Evolutionary conservation across 371 early-diverging fungal genomes (phyloP).

Genomic region (Rhizopus delemar): DNA sequence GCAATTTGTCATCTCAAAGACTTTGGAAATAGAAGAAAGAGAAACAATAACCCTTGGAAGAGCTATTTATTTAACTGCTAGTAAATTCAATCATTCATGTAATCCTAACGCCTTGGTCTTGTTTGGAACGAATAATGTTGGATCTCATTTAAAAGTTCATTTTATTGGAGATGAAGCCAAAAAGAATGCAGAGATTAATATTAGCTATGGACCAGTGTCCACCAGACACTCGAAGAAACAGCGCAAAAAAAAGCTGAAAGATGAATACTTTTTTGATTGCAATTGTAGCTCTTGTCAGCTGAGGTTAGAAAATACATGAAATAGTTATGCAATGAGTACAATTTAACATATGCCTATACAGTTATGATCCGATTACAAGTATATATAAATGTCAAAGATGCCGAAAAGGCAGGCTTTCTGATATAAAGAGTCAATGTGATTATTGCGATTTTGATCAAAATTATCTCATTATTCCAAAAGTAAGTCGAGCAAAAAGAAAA

Average conservation of each 20-base stretch:
- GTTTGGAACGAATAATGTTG: constrained; percentile 17
- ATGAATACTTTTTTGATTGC: constrained; percentile 37
- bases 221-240: constrained; percentile 6
- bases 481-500: constrained; percentile 1
- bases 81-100: constrained; percentile 39
- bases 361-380: not conserved
- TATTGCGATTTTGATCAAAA: constrained; percentile 13
- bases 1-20: not conserved
- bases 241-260: constrained; percentile 17
- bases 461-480: constrained; percentile 16
- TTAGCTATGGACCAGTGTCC: constrained; percentile 42
- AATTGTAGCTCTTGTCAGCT: constrained; percentile 26
- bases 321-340: not conserved
- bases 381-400: constrained; percentile 29
- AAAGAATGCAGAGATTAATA: constrained; percentile 13
- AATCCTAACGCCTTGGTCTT: constrained; percentile 32
- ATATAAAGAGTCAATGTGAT: constrained; percentile 11
- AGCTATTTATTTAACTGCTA: constrained; percentile 33
- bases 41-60: constrained; percentile 20
- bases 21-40: constrained; percentile 11
- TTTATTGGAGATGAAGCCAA: constrained; percentile 4
- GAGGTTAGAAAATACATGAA: constrained; percentile 9
- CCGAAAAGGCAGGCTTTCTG: constrained; percentile 15
- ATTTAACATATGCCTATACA: not conserved
- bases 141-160: not conserved